Evolutionary conservation across 2,329 filamentous ascomycete species (phyloP), one percentile per base, ranked within the genome.

Genomic region (Colletotrichum sp.): DNA sequence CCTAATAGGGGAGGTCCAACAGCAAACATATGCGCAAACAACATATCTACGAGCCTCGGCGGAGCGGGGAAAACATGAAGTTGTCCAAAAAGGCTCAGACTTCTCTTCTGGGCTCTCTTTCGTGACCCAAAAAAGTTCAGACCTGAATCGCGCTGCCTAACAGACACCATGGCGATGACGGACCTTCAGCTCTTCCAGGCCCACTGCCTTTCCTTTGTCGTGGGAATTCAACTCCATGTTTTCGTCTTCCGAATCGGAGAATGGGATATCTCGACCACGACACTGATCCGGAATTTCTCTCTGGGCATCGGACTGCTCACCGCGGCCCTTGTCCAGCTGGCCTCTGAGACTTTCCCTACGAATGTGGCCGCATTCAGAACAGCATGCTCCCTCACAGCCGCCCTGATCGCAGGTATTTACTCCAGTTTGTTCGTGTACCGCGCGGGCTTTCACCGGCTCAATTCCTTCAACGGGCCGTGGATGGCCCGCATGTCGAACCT

Each of bases 381-480:
- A 1, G 69, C 74, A 1, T 34, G 16, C 13, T 67, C 66, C 10
- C 69, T 76, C 10, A 52, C 52, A 7, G 26, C 36, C 4, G 26
- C 63, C 3, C 76, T 77, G 16, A 21, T 78, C 7, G 38, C 34
- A 1, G 79, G 77, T 13, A 65, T 78, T 6, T 78, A 71, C 56
- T 63, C 16, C 48, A 81, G 81, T 63, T 69, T 81, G 13, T 26
- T 78, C 3, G 55, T 74, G 13, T 81, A 80, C 58, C 74, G 79
- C 8, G 74, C 73, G 14, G 65, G 71, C 4, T 81, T 83, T 24
- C 81, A 83, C 56, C 77, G 78, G 2, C 52, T 83, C 38, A 78
- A 79, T n/a, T 65, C 71, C 4, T 83, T 82, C 28, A 77, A 81
- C 0, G 81, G 82, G 0, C 82, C 81, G 1, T 81, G 81, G 32